Evolutionary conservation across 768 basidiomycete genomes (phyloP).

Genomic region (Coprinopsis cinerea): DNA sequence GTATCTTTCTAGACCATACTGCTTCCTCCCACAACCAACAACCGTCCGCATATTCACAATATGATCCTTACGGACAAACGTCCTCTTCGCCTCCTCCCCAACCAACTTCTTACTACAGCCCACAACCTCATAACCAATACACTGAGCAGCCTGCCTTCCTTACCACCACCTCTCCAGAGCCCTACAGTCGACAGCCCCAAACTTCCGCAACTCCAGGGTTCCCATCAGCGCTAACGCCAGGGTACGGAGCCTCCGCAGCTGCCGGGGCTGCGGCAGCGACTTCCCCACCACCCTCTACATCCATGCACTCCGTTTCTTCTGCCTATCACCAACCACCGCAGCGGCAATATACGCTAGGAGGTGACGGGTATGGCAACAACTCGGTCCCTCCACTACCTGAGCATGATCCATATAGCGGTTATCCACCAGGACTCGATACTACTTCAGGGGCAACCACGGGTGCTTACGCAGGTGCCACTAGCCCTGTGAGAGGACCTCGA

Average conservation of each 20-base stretch:
- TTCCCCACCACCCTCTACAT: slow-evolving; percentile 12
- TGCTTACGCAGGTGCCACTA: slow-evolving; percentile 15
- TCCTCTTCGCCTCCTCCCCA: slow-evolving; percentile 17
- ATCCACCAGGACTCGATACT: slow-evolving; percentile 36
- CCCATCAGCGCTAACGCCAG: not conserved
- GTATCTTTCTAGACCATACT: slow-evolving; percentile 43
- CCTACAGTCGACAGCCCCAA: not conserved
- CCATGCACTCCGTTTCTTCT: slow-evolving; percentile 16
- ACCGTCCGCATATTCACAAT: slow-evolving; percentile 38
- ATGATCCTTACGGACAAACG: slow-evolving; percentile 41
- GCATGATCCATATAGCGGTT: slow-evolving; percentile 16
- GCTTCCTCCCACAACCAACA: slow-evolving; percentile 47
- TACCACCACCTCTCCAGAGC: not conserved
- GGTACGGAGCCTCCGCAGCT: slow-evolving; percentile 5
- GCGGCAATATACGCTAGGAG: slow-evolving; percentile 53
- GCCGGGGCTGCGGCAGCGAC: slow-evolving; percentile 13
- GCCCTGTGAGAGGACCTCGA: slow-evolving; percentile 34
- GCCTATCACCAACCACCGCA: slow-evolving; percentile 28
- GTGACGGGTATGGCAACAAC: slow-evolving; percentile 49
- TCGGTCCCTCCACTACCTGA: slow-evolving; percentile 36
- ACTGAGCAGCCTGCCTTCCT: slow-evolving; percentile 13
- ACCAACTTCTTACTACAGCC: slow-evolving; percentile 25
- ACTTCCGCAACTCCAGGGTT: not conserved
- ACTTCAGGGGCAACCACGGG: slow-evolving; percentile 17
- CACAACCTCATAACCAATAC: slow-evolving; percentile 35